These are phyloP conservation scores for Metschnikowia similis DNA, from an alignment of 805 yeast species.

Conservation along the genomic window DNA sequence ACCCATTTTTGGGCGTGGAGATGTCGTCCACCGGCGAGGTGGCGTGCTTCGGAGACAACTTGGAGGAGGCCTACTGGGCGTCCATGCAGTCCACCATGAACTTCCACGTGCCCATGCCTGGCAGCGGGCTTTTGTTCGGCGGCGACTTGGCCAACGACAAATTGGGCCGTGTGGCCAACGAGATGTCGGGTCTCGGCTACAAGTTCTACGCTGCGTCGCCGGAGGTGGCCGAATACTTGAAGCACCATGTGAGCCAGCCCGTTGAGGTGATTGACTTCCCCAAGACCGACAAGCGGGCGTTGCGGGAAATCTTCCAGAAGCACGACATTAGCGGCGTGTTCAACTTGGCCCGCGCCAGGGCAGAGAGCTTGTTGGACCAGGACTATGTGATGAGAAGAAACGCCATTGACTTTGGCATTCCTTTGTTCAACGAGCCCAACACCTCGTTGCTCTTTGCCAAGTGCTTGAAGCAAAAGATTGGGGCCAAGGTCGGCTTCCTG, in stretches of 20 bases:
- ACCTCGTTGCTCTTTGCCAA: slow-evolving; percentile 84
- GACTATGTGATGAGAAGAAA: slow-evolving; percentile 98
- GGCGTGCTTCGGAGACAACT: slow-evolving; percentile 89
- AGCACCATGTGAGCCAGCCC: slow-evolving; percentile 39
- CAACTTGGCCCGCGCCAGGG: slow-evolving; percentile 88
- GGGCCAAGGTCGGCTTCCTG: slow-evolving; percentile 49
- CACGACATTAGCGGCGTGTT: slow-evolving; percentile 83
- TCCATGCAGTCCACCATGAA: slow-evolving; percentile 96
- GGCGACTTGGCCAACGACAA: slow-evolving; percentile 78
- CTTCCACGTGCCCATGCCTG: slow-evolving; percentile 90
- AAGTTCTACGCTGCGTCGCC: slow-evolving; percentile 73
- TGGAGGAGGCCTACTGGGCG: slow-evolving; percentile 94
- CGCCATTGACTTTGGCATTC: slow-evolving; percentile 96
- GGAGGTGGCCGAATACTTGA: slow-evolving; percentile 67
- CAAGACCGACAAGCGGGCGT: slow-evolving; percentile 84
- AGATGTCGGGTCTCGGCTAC: slow-evolving; percentile 72
- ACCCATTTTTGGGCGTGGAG: slow-evolving; percentile 97
- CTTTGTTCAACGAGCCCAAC: slow-evolving; percentile 94
- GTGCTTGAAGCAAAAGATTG: slow-evolving; percentile 70
- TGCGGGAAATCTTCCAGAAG: slow-evolving; percentile 89
- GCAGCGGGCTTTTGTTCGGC: slow-evolving; percentile 85
- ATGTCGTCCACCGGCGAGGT: slow-evolving; percentile 99
- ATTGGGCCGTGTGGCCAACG: slow-evolving; percentile 69
- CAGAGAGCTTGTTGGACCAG: slow-evolving; percentile 76
- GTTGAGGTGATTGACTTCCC: slow-evolving; percentile 83